phyloP scores from a whole-genome alignment of 192 early-diverging fungal genomes.

The Gonapodya prolifera region DNA sequence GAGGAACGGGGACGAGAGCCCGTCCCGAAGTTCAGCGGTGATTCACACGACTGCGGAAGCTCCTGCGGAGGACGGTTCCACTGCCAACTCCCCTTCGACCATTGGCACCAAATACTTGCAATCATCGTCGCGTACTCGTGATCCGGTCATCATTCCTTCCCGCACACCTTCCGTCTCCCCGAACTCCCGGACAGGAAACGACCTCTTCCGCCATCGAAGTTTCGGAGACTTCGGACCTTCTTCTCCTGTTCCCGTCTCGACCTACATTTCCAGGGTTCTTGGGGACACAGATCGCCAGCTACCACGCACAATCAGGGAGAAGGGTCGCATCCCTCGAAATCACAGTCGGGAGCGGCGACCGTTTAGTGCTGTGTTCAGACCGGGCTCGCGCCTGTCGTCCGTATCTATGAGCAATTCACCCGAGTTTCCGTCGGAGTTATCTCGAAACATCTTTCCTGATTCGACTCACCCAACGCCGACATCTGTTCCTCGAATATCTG shows the following conservation, averaged over 20 bases:
- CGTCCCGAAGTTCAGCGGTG: not conserved
- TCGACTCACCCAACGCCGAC: too few relatives aligned
- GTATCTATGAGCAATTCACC: not conserved
- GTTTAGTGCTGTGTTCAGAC: not conserved
- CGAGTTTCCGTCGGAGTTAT: not conserved
- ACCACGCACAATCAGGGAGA: not conserved
- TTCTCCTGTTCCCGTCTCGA: not conserved
- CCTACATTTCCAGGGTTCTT: not conserved
- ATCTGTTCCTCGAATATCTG: too few relatives aligned
- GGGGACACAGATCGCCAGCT: not conserved
- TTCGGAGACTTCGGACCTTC: not conserved
- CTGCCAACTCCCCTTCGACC: too few relatives aligned
- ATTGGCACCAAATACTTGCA: too few relatives aligned
- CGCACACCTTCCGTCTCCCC: not conserved
- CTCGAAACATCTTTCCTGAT: too few relatives aligned
- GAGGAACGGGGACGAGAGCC: not conserved
- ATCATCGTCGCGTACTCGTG: too few relatives aligned
- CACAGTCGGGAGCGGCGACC: not conserved
- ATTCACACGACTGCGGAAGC: not conserved
- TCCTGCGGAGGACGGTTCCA: too few relatives aligned
- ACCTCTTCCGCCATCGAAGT: not conserved
- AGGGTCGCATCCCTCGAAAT: not conserved
- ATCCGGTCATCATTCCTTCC: too few relatives aligned
- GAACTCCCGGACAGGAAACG: not conserved
- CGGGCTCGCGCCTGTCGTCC: not conserved